A percentile compares a stretch with the other conserved stretches of the same genome.
These are phyloP conservation scores for Purshia tridentata DNA, from an alignment of 306 rosid species.

Conservation along the genomic window DNA sequence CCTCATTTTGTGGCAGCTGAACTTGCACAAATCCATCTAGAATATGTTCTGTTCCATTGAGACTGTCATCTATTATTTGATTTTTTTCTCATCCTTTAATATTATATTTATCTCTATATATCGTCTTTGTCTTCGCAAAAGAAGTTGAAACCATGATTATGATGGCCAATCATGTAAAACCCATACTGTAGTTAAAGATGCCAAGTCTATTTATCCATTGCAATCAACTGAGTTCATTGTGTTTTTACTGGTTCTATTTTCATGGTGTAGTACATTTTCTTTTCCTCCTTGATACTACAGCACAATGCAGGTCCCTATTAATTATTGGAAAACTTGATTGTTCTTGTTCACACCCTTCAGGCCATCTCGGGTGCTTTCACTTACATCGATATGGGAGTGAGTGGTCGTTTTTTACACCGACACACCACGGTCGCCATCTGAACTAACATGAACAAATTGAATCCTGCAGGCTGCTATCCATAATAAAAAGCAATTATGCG, in stretches of 20 bases:
- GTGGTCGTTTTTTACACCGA: too few species aligned
- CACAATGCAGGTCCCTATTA: too few species aligned
- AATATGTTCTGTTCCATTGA: slow-evolving; percentile 9
- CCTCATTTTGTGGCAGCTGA: slow-evolving; percentile 7
- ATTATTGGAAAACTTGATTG: too few species aligned
- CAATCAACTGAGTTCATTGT: neutral
- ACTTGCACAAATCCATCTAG: slow-evolving; percentile 30
- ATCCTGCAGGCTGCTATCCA: too few species aligned
- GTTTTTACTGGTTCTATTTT: neutral
- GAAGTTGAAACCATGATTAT: neutral
- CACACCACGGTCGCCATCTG: too few species aligned
- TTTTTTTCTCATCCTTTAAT: neutral
- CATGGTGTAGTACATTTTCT: neutral
- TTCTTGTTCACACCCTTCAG: too few species aligned
- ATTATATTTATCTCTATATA: neutral
- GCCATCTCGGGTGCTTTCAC: too few species aligned
- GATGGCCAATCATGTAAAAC: neutral
- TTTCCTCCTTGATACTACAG: too few species aligned
- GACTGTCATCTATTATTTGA: neutral
- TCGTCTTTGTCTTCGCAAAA: neutral
- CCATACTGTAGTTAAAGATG: neutral
- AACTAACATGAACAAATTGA: too few species aligned
- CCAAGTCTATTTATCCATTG: neutral
- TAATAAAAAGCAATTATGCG: too few species aligned
- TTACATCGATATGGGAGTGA: too few species aligned